These are phyloP conservation scores for Tuber magnatum DNA, from an alignment of 495 filamentous ascomycete species.

Conservation along the genomic window DNA sequence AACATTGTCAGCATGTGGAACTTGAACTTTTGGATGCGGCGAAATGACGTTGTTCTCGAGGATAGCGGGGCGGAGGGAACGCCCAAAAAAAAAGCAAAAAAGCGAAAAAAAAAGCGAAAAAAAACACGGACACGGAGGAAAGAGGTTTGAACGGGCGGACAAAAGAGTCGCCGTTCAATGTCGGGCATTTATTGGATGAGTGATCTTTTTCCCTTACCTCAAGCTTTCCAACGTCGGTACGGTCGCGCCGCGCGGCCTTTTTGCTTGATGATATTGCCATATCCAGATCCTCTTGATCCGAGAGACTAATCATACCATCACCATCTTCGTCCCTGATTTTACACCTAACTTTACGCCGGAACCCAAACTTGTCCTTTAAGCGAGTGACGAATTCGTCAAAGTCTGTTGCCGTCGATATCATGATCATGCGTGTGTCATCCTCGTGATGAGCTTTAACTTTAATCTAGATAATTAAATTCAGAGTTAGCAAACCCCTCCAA, in stretches of 20 bases:
- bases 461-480: constrained; percentile 46
- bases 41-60: neutral
- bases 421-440: constrained; percentile 90
- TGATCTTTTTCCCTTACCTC: constrained; percentile 54
- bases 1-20: constrained; percentile 19
- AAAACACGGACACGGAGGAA: neutral
- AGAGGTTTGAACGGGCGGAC: neutral
- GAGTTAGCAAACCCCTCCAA: no score
- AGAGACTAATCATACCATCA: constrained; percentile 92
- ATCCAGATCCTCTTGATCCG: constrained; percentile 91
- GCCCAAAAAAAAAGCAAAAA: neutral
- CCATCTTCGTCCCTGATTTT: constrained; percentile 80
- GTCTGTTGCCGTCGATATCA: constrained; percentile 65
- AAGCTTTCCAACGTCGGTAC: constrained; percentile 83
- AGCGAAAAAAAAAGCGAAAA: neutral
- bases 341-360: constrained; percentile 65
- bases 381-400: constrained; percentile 67
- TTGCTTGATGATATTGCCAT: constrained; percentile 65
- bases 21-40: neutral
- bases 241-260: constrained; percentile 62
- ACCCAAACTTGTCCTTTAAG: constrained; percentile 76
- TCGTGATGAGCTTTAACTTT: constrained; percentile 87
- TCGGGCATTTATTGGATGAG: neutral
- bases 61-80: neutral
- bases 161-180: neutral